A percentile compares a stretch with the other conserved stretches of the same genome.
Evolutionary conservation across 495 filamentous ascomycete genomes (phyloP).

Genomic region (Penicillium manginii): DNA sequence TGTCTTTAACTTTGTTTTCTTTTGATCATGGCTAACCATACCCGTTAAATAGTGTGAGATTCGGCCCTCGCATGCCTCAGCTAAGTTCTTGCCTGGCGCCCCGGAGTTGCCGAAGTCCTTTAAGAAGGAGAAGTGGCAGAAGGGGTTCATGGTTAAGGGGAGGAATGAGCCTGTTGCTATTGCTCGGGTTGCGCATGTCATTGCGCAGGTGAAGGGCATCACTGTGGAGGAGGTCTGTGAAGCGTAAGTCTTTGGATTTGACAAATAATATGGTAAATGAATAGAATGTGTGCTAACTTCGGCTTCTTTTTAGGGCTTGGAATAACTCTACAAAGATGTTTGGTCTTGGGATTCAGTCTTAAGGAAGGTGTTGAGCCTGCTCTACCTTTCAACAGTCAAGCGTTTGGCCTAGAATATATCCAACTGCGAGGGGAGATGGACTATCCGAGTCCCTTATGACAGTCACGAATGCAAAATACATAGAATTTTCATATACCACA

Average conservation of each 20-base stretch:
- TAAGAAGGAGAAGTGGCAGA: conserved; percentile 92
- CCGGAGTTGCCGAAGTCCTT: conserved; percentile 59
- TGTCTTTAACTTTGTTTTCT: conserved; percentile 7
- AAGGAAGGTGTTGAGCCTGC: background rate
- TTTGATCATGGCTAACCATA: background rate
- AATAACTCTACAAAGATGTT: conserved; percentile 81
- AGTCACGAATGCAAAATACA: background rate
- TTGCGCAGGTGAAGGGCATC: conserved; percentile 83
- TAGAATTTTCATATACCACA: background rate
- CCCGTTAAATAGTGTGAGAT: conserved; percentile 52
- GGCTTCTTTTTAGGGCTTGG: conserved; percentile 61
- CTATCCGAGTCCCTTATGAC: background rate
- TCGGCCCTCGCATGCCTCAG: conserved; percentile 54
- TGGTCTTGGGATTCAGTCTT: conserved; percentile 59
- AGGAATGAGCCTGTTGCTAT: conserved; percentile 90
- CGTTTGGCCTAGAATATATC: no score
- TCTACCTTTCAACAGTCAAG: no score
- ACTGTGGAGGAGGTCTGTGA: conserved; percentile 80
- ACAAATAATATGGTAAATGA: no score
- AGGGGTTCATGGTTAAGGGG: conserved; percentile 84
- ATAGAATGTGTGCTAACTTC: conserved; percentile 16
- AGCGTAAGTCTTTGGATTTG: conserved; percentile 54
- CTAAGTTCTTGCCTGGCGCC: conserved; percentile 51
- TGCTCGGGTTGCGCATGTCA: conserved; percentile 78
- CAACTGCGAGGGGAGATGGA: background rate